Conservation (phyloP, 108 stramenopile species). For the Mediolabrus comicus region DNA sequence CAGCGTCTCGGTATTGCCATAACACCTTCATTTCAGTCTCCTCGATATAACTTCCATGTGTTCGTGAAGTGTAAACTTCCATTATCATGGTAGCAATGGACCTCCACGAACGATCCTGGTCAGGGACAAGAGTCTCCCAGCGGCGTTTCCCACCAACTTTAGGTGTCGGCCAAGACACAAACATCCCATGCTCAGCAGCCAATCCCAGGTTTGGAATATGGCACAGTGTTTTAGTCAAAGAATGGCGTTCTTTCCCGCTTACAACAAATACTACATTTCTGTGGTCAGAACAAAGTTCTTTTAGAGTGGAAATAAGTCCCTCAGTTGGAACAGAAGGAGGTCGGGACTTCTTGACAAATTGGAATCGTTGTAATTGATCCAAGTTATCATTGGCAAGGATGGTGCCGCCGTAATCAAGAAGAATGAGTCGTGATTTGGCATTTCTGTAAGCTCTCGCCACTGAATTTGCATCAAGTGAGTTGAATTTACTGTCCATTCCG, state of each 20-base stretch:
- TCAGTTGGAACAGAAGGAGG: constrained; percentile 66
- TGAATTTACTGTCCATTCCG: constrained; percentile 84
- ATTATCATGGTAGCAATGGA: constrained; percentile 84
- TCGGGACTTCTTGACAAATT: constrained; percentile 91
- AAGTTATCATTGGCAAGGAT: constrained; percentile 92
- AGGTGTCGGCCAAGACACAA: constrained; percentile 83
- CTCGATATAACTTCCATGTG: constrained; percentile 90
- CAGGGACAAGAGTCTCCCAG: constrained; percentile 88
- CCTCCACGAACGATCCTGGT: constrained; percentile 86
- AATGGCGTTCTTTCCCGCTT: constrained; percentile 85
- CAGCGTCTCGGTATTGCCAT: constrained; percentile 96
- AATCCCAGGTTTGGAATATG: constrained; percentile 83
- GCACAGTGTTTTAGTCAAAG: constrained; percentile 76
- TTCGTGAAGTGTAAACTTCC: constrained; percentile 93
- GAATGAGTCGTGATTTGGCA: constrained; percentile 78
- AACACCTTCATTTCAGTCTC: constrained; percentile 92
- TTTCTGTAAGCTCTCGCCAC: constrained; percentile 79
- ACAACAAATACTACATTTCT: constrained; percentile 91
- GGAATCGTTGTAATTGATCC: constrained; percentile 78
- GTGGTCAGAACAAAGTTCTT: constrained; percentile 78
- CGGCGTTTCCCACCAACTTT: constrained; percentile 61
- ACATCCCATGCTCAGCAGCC: constrained; percentile 94
- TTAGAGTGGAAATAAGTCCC: constrained; percentile 71
- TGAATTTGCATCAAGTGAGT: constrained; percentile 60
- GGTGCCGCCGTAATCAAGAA: constrained; percentile 97